phyloP scores from a whole-genome alignment of 2,329 filamentous ascomycete species.

The Pseudogymnoascus pannorum region DNA sequence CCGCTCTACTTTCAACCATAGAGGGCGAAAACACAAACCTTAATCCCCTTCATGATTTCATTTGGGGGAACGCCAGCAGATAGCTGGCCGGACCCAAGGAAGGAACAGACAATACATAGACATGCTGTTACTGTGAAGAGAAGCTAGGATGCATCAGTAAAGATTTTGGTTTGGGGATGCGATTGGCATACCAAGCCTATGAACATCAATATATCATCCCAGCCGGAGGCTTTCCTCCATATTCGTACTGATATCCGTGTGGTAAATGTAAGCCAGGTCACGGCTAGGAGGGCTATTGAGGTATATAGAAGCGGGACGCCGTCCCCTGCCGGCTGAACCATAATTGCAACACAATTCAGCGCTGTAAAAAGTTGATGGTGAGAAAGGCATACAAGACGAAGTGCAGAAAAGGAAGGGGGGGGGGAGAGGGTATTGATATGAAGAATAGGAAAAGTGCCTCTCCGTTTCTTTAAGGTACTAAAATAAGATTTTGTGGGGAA shows the following conservation, averaged over 20 bases:
- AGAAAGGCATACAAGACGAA: background rate
- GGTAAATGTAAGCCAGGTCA: constrained; percentile 22
- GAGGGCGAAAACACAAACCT: constrained; percentile 15
- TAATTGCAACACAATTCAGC: constrained; percentile 13
- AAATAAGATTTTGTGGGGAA: constrained; percentile 1
- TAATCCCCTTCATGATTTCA: constrained; percentile 20
- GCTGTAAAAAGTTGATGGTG: background rate
- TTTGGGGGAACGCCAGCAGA: constrained; percentile 13
- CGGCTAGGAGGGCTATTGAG: constrained; percentile 20
- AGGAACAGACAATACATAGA: constrained; percentile 26
- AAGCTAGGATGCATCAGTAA: constrained; percentile 17
- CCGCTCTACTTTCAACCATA: background rate
- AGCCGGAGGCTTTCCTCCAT: constrained; percentile 24
- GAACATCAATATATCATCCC: constrained; percentile 25
- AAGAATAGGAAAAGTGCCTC: background rate
- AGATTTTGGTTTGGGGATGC: background rate
- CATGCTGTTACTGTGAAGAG: constrained; percentile 23
- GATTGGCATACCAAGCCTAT: constrained; percentile 22
- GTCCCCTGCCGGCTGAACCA: constrained; percentile 22
- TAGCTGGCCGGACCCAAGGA: constrained; percentile 24
- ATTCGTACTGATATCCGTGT: constrained; percentile 20
- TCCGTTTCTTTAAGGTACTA: background rate
- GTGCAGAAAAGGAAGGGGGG: background rate
- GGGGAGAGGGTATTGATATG: constrained; percentile 6
- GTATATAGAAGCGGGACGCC: constrained; percentile 23